Evolutionary conservation across 495 filamentous ascomycete genomes (phyloP).

Genomic region (Hypomontagnella submonticulosa): DNA sequence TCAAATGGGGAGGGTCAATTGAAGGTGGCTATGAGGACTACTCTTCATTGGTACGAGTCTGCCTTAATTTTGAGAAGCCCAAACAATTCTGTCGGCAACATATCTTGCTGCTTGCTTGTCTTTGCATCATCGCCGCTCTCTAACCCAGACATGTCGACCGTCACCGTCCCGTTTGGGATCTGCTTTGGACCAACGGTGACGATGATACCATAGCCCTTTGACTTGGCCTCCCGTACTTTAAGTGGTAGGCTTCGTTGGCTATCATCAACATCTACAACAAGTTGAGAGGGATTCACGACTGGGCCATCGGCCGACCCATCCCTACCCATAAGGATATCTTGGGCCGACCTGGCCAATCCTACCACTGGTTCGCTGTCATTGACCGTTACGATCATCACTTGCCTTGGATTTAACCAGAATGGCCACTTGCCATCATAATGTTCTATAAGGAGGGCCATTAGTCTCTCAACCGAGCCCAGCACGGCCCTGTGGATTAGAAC

Average conservation of each 20-base stretch:
- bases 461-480: slow-evolving; percentile 85
- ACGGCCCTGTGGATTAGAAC: slow-evolving; percentile 92
- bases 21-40: slow-evolving; percentile 13
- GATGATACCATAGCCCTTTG: slow-evolving; percentile 78
- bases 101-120: slow-evolving; percentile 36
- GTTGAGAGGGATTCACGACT: slow-evolving; percentile 58
- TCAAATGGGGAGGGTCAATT: slow-evolving; percentile 3
- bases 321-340: slow-evolving; percentile 56
- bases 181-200: slow-evolving; percentile 75
- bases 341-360: slow-evolving; percentile 63
- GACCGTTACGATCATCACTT: slow-evolving; percentile 81
- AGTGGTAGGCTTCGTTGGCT: slow-evolving; percentile 68
- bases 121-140: slow-evolving; percentile 16
- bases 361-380: slow-evolving; percentile 71
- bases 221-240: slow-evolving; percentile 78
- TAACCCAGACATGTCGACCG: slow-evolving; percentile 48
- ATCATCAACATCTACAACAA: slow-evolving; percentile 78
- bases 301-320: slow-evolving; percentile 51
- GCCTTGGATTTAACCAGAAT: slow-evolving; percentile 90
- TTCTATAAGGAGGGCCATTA: slow-evolving; percentile 89
- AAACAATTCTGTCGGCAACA: slow-evolving; percentile 50
- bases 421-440: slow-evolving; percentile 85
- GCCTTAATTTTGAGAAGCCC: slow-evolving; percentile 49
- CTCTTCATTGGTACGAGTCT: slow-evolving; percentile 45
- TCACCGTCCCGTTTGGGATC: slow-evolving; percentile 48